Evolutionary conservation across 768 basidiomycete genomes (phyloP), one percentile per base, ranked within the genome.

Genomic region (Boletales sp.): DNA sequence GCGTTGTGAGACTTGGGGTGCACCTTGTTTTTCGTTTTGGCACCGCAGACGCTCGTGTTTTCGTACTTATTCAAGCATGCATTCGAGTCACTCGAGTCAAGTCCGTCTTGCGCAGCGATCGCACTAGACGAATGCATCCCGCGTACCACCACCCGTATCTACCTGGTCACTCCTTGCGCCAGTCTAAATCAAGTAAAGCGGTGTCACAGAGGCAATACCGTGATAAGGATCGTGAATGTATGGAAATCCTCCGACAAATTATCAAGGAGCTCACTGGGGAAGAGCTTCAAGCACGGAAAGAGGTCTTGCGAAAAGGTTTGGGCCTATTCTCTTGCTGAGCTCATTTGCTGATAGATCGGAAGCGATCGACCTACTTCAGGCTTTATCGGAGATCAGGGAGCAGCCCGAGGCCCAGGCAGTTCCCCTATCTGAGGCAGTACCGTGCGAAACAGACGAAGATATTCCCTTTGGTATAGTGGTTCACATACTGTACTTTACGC

Each of bases 241-340:
- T 66, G 18, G 44, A 15, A 2, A 21, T 19, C 1, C 61, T 66
- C n/a, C 50, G 53, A 11, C 40, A 35, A 1, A 21, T 42, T 40
- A 59, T 67, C 40, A 51, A 41, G n/a, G 27, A 50, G 8, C 39
- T 65, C 34, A 67, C 56, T 0, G 49, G 54, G 15, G 44, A 55
- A 10, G 60, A 56, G 21, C 52, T 27, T 2, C 46, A 31, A 14
- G 61, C 47, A 10, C 60, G 64, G 8, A 44, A 61, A 1, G 65
- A 65, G 9, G 51, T 53, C 31, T 31, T 66, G 17, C 45, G 12
- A n/a, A 60, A 54, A 60, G 65, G 64, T 61, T n/a, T n/a, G n/a
- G n/a, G 51, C 48, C 17, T 2, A 14, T 48, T 31, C 8, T 19
- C 11, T n/a, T 32, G 14, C 27, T 14, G 14, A 18, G 31, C 2